Conservation (phyloP, 1,284 basidiomycete species). For the Ustilago shanxiensis region DNA sequence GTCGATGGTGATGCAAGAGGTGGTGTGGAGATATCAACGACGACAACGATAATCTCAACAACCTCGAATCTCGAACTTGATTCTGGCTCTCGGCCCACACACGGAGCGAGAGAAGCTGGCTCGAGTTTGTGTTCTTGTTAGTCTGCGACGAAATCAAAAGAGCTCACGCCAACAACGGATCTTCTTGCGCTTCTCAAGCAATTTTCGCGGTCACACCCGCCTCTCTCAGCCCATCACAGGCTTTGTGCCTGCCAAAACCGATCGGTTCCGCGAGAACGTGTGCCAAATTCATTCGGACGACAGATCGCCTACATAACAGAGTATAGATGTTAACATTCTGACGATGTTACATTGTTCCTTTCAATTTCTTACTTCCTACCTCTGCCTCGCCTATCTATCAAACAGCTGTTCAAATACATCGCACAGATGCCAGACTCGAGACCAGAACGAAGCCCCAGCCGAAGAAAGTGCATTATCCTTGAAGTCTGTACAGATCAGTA, state of each 20-base stretch:
- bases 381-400: too few relatives aligned
- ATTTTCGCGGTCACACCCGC: slow-evolving; percentile 35
- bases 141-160: slow-evolving; percentile 21
- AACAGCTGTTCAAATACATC: too few relatives aligned
- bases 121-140: not conserved
- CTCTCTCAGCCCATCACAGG: too few relatives aligned
- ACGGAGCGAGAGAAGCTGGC: not conserved
- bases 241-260: slow-evolving; percentile 20
- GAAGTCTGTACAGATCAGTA: too few relatives aligned
- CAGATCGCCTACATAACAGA: not conserved
- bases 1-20: slow-evolving; percentile 3
- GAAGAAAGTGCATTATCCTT: too few relatives aligned
- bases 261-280: slow-evolving; percentile 38
- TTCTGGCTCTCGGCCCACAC: slow-evolving; percentile 26
- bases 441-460: too few relatives aligned
- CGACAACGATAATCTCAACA: slow-evolving; percentile 14
- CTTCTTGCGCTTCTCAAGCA: slow-evolving; percentile 23
- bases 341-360: not conserved
- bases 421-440: too few relatives aligned
- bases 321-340: not conserved
- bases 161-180: slow-evolving; percentile 15
- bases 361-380: too few relatives aligned
- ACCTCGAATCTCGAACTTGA: slow-evolving; percentile 3
- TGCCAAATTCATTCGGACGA: slow-evolving; percentile 13
- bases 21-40: slow-evolving; percentile 22